Base-by-base conservation (phyloP, 2,329 filamentous ascomycete genomes). In the Graphiopsis chlorocephala region DNA sequence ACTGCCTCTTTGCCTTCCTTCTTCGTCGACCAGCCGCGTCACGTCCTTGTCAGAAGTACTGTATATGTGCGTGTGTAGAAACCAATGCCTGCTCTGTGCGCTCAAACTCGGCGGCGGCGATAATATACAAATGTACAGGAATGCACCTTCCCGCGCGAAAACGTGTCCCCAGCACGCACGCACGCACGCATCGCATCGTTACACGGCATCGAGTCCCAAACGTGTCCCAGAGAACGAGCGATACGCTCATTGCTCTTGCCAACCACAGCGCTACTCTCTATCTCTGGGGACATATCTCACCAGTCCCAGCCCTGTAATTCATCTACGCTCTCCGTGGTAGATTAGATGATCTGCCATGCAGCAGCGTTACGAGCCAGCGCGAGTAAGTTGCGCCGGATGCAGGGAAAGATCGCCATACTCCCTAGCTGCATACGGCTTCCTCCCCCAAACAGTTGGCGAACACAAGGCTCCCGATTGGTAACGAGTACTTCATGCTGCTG, bases 281-380 rank as follows among this genome's bases (percentile, higher is more conserved):
- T 59, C 56, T 38, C n/a, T 11, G 5, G 11, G n/a, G 0, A 45
- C n/a, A 3, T n/a, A 26, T 47, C 59, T 12, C 11, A 17, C 59
- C 42, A 35, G 45, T 23, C 12, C 23, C 26, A 23, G 25, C 38
- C 38, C 38, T 47, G 38, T 57, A 31, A 53, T 31, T 31, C 26
- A 20, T 23, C 23, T n/a, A 28, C 26, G 57, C 35, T 31, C 26
- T 42, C n/a, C 8, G 57, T 23, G 38, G 35, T 59, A 59, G 56
- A 59, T 59, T 59, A 20, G 57, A 61, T 61, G 59, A 61, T 61
- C 59, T 61, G 45, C 59, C 59, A 38, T 61, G 59, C 59, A 61
- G 59, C 59, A 52, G 47, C 59, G 59, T 61, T 53, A 23, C 28
- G 47, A 61, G 47, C 59, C 59, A 52, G 59, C 26, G 45, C 53